Evolutionary conservation across 768 basidiomycete genomes (phyloP), one percentile per base, ranked within the genome.

Genomic region (Lyophyllum atratum): DNA sequence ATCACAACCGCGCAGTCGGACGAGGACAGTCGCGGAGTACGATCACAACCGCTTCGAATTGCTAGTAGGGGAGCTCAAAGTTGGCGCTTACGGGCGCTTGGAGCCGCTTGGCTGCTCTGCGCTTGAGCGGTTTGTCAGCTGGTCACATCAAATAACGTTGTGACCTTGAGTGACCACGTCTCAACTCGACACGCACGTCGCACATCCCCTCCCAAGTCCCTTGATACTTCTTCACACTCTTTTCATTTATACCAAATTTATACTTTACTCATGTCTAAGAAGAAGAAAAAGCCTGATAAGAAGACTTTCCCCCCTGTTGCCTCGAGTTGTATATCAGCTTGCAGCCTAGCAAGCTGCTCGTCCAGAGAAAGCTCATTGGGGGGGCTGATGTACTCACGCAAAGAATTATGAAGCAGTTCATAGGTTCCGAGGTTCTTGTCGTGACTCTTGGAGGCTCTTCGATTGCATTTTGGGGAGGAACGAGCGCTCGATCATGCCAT

Each of bases 401-500:
- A 33, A 11, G 54, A 33, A 19, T 28, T 33, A 42, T 55, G 54
- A 10, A 55, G 37, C 17, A 55, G 8, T n/a, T n/a, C n/a, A 22
- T 55, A 55, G 3, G 46, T 22, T 34, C 26, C 7, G 26, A 55
- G 54, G 24, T 48, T 46, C 37, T 45, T 48, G 33, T 47, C 37
- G 26, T 55, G n/a, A n/a, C n/a, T n/a, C n/a, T n/a, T n/a, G 34
- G 34, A 55, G 45, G 34, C 26, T 55, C 21, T 55, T 19, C 39
- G 17, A 40, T 19, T 15, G 39, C 39, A 40, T 40, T 40, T 19
- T 19, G 39, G 19, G 39, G 17, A 40, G 39, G 39, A 40, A 19
- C 10, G 17, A 10, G 39, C 39, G 6, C 11, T 37, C 39, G 19
- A 40, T 3, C 39, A 3, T 2, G 39, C n/a, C 14, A 7, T 37